Conservation (phyloP, 192 early-diverging fungal genomes). For the Coemansia umbellata region DNA sequence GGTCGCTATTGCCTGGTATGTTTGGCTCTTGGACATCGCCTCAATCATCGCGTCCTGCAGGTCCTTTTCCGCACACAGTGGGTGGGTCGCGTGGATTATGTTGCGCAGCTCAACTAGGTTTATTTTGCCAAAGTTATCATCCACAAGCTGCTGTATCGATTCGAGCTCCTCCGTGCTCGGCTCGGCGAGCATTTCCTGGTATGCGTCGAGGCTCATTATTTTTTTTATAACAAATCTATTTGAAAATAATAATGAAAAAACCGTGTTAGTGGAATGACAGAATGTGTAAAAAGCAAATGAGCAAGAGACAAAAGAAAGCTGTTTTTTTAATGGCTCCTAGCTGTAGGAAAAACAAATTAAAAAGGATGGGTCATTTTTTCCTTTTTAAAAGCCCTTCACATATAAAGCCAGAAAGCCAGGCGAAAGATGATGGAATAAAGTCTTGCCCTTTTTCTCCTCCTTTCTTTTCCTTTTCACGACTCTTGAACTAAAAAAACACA, state of each 20-base stretch:
- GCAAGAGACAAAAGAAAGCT: too few species aligned
- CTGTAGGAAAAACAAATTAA: too few species aligned
- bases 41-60: not conserved
- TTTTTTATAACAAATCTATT: not conserved
- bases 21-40: not conserved
- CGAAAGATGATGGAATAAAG: too few species aligned
- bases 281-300: too few species aligned
- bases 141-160: slow-evolving; percentile 7
- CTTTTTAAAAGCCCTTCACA: too few species aligned
- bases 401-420: too few species aligned
- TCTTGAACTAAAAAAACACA: too few species aligned
- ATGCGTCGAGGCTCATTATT: not conserved
- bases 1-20: not conserved
- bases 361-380: too few species aligned
- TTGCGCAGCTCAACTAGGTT: not conserved
- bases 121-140: not conserved
- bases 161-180: slow-evolving; percentile 7
- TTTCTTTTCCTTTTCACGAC: too few species aligned
- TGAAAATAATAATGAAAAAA: not conserved
- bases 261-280: too few species aligned
- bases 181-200: slow-evolving; percentile 18
- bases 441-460: too few species aligned
- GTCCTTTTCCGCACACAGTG: slow-evolving; percentile 11
- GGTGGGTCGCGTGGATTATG: not conserved
- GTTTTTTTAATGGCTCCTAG: too few species aligned